Evolutionary conservation across 148 eudicot species (phyloP).

Genomic region (Amaranthus palmeri): DNA sequence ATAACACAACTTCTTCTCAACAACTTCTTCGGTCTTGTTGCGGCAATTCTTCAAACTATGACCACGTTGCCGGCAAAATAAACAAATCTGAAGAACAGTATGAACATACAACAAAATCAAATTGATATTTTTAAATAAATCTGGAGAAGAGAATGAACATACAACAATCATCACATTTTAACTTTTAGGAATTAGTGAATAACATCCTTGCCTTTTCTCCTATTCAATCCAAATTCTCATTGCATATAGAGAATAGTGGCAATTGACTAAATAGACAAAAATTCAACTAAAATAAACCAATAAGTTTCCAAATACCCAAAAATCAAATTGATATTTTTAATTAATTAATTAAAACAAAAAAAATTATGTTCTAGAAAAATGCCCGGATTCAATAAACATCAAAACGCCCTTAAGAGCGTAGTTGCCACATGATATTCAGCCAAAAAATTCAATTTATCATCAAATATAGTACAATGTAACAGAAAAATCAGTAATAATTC

Average conservation of each 20-base stretch:
- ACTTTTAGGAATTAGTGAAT: not conserved
- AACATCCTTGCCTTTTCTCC: not conserved
- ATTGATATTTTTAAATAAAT: not conserved
- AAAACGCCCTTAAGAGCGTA: not conserved
- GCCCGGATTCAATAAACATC: not conserved
- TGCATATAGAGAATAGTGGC: too few species aligned
- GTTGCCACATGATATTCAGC: not conserved
- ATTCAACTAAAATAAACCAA: too few species aligned
- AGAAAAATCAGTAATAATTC: not conserved
- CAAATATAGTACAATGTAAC: not conserved
- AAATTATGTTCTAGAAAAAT: too few species aligned
- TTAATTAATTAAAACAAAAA: too few species aligned
- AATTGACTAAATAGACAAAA: too few species aligned
- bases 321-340: too few species aligned
- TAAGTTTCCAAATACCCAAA: too few species aligned
- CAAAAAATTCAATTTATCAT: not conserved
- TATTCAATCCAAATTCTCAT: too few species aligned
- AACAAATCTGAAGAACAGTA: conserved; percentile 60
- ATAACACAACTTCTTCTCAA: conserved; percentile 69
- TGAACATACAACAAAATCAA: not conserved
- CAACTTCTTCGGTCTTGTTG: conserved; percentile 48
- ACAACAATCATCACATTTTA: not conserved
- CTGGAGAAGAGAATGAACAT: not conserved
- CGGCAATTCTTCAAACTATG: conserved; percentile 86
- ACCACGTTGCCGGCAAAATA: conserved; percentile 81